Evolutionary conservation across 495 filamentous ascomycete species (phyloP), one percentile per base, ranked within the genome.

Genomic region (Endocarpon pusillum): DNA sequence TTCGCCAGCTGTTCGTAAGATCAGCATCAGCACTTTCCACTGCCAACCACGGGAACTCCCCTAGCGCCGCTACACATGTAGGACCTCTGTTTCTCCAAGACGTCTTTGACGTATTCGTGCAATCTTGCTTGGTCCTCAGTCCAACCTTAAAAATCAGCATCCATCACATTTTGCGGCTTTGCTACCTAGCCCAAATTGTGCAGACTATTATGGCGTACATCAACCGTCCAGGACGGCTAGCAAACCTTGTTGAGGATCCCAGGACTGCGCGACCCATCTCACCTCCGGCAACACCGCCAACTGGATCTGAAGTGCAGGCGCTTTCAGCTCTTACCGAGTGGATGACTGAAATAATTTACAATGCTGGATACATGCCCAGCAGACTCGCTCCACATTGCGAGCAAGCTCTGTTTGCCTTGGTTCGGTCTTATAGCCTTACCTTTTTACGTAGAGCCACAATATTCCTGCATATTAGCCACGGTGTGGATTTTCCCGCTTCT

Each of bases 111-210:
- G 92, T 94, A 59, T 55, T 99, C n/a, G 61, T 72, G 1, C 77
- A 85, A 44, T 71, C 66, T 36, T 75, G 78, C 3, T 45, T 75
- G 11, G 79, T 73, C 39, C 59, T 93, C 24, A 67, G 73, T 16
- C 76, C 82, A 15, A 71, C 77, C 12, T 67, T 83, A 8, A 52
- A 69, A 29, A 63, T 91, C 32, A 75, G 93, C 34, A 71, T 91
- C 20, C 70, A 78, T 38, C 81, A 93, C 55, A 45, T 96, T 11
- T 57, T 96, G 19, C 79, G 79, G 9, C 66, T 94, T 36, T 96
- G 89, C 59, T 94, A 92, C 47, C 64, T 91, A 23, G 81, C 82
- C 19, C 87, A 99, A 55, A 70, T 96, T 27, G 73, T 85, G 27
- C 89, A 92, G 55, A 78, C 83, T 6, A 31, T 31, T 31, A 7